Evolutionary conservation across 2,329 filamentous ascomycete species (phyloP), one percentile per base, ranked within the genome.

Genomic region (Aureobasidium pullulans): DNA sequence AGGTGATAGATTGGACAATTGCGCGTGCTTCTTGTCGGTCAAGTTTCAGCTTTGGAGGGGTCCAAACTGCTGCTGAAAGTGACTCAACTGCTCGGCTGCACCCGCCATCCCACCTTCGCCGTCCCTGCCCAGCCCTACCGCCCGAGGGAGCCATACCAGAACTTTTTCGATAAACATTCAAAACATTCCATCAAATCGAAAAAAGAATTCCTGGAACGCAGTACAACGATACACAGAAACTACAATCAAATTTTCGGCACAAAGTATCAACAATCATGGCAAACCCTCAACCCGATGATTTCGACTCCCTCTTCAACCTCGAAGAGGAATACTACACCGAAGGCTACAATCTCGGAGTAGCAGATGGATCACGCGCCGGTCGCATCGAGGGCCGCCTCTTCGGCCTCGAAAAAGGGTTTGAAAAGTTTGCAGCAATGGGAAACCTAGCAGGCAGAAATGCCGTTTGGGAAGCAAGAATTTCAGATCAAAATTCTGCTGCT

Each of bases 331-430:
- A 93, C 77, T 96, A 96, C 77, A 78, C 83, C 46, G 84, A 93
- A 73, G 94, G 94, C 61, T 93, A 91, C 76, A 73, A 79, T 6
- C 81, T 90, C 58, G 94, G 94, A 44, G 73, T 84, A 49, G 76
- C 80, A 42, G 93, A 96, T 73, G 94, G 94, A 61, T 78, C 84
- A 42, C 81, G 81, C 61, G 87, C 89, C 34, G 94, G 94, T 40
- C 85, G 86, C 60, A 84, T 90, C 64, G 94, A 99, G 79, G 94
- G 94, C 62, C 88, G 91, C 54, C 84, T 90, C 19, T 90, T 97
- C 70, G 94, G 93, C 0, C 83, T 97, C 43, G 88, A 95, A 71
- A 94, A 92, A 64, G 93, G 92, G 0, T 97, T 94, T 67, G 90
- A 96, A 67, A 97, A 96, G 75, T 96, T 95, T 69, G 70, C 88